Percentiles rank a stretch among this genome's conserved stretches.
Evolutionary conservation across 169 alveolate genomes (phyloP).

Genomic region (Plasmodium chabaudi): DNA sequence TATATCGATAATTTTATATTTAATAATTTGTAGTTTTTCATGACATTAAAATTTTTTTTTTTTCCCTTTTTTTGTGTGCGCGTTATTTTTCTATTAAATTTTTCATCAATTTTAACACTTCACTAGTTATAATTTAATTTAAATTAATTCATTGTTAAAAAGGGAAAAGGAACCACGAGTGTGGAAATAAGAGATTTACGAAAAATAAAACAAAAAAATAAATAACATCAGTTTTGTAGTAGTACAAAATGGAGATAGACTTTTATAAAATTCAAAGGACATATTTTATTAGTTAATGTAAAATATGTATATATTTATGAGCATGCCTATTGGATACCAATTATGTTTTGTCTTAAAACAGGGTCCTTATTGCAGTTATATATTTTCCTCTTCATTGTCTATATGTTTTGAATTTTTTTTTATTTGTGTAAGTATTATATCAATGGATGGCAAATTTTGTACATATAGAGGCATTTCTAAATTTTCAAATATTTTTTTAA

Average conservation of each 20-base stretch:
- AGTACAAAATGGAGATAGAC: too few relatives aligned
- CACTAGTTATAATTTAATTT: constrained; percentile 48
- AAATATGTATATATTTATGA: not conserved
- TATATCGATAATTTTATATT: not conserved
- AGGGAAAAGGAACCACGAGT: not conserved
- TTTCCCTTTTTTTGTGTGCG: constrained; percentile 22
- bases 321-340: not conserved
- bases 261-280: not conserved
- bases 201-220: not conserved
- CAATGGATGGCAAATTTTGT: constrained; percentile 56
- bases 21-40: constrained; percentile 15
- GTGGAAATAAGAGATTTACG: not conserved
- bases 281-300: not conserved
- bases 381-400: not conserved
- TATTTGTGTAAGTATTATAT: constrained; percentile 46
- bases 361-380: not conserved
- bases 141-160: constrained; percentile 9
- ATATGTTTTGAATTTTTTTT: constrained; percentile 7
- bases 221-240: not conserved
- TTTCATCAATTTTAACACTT: constrained; percentile 70
- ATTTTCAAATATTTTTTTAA: constrained; percentile 19
- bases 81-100: constrained; percentile 47
- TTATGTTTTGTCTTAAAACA: not conserved
- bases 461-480: constrained; percentile 17
- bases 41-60: constrained; percentile 9